These are phyloP conservation scores for Mortierella polycephala DNA, from an alignment of 371 early-diverging fungal species.

Conservation along the genomic window DNA sequence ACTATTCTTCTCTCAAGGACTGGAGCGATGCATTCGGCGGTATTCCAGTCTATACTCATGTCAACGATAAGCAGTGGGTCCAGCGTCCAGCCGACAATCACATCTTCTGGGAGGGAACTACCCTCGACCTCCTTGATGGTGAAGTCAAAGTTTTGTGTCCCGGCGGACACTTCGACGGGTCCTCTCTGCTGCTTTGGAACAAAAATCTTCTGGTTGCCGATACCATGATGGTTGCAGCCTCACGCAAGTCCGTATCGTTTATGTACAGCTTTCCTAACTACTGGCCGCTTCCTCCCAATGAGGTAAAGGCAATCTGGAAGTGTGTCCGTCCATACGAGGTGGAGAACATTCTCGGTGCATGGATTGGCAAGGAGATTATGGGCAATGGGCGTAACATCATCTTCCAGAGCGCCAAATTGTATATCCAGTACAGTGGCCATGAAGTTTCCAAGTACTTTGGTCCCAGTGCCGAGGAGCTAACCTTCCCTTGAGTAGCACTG, in stretches of 20 bases:
- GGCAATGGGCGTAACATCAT: constrained; percentile 35
- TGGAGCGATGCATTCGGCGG: constrained; percentile 49
- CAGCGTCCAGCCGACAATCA: constrained; percentile 35
- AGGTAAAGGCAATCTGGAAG: constrained; percentile 38
- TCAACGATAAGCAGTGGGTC: constrained; percentile 44
- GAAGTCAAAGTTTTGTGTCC: constrained; percentile 41
- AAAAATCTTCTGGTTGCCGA: constrained; percentile 42
- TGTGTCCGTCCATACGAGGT: constrained; percentile 35
- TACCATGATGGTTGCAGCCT: constrained; percentile 49
- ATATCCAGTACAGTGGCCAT: constrained; percentile 37
- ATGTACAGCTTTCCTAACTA: constrained; percentile 54
- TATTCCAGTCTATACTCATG: constrained; percentile 38
- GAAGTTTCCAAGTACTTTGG: constrained; percentile 26
- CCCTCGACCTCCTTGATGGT: constrained; percentile 37
- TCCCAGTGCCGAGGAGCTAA: constrained; percentile 19
- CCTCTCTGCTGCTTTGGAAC: constrained; percentile 40
- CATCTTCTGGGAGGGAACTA: constrained; percentile 43
- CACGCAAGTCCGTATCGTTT: constrained; percentile 47
- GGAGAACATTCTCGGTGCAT: constrained; percentile 34
- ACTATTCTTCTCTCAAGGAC: constrained; percentile 39
- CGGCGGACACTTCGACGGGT: constrained; percentile 51
- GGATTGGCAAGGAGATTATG: constrained; percentile 39
- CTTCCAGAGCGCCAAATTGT: constrained; percentile 25
- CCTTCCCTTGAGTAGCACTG: constrained; percentile 5
- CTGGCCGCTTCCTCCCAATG: constrained; percentile 31